A percentile compares a stretch with the other conserved stretches of the same genome.
These are phyloP conservation scores for Penicillium canescens DNA, from an alignment of 495 filamentous ascomycete genomes.

Conservation along the genomic window DNA sequence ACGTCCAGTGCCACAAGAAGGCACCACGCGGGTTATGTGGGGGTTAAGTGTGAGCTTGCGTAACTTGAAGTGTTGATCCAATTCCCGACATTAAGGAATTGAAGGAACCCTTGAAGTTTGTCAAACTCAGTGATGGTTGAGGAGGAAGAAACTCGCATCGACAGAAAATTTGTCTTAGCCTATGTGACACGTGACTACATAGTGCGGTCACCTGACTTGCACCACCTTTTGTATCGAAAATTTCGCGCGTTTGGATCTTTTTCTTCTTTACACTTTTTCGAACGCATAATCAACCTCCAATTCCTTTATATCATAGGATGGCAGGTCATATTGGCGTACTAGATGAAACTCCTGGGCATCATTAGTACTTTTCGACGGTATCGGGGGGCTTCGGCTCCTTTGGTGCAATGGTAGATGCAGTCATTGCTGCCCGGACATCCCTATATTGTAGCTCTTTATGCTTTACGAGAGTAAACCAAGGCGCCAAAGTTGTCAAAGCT, in stretches of 20 bases:
- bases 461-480: not conserved
- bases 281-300: conserved; percentile 59
- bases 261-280: conserved; percentile 47
- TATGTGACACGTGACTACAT: not conserved
- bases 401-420: conserved; percentile 41
- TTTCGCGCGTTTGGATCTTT: conserved; percentile 19
- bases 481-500: not conserved
- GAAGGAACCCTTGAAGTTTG: not conserved
- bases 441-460: not conserved
- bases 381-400: conserved; percentile 22
- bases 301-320: conserved; percentile 45
- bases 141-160: not conserved
- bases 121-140: not conserved
- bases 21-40: conserved; percentile 49
- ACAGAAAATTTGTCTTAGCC: conserved; percentile 2
- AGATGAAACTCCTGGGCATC: conserved; percentile 34
- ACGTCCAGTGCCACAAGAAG: conserved; percentile 40
- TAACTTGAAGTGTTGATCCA: not conserved
- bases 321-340: conserved; percentile 57
- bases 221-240: conserved; percentile 16
- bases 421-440: conserved; percentile 45
- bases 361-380: conserved; percentile 37
- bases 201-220: conserved; percentile 18
- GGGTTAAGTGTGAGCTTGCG: conserved; percentile 12
- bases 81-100: conserved; percentile 9